Evolutionary conservation across 2,329 filamentous ascomycete species (phyloP), one percentile per base, ranked within the genome.

Genomic region (Coniochaeta sp.): DNA sequence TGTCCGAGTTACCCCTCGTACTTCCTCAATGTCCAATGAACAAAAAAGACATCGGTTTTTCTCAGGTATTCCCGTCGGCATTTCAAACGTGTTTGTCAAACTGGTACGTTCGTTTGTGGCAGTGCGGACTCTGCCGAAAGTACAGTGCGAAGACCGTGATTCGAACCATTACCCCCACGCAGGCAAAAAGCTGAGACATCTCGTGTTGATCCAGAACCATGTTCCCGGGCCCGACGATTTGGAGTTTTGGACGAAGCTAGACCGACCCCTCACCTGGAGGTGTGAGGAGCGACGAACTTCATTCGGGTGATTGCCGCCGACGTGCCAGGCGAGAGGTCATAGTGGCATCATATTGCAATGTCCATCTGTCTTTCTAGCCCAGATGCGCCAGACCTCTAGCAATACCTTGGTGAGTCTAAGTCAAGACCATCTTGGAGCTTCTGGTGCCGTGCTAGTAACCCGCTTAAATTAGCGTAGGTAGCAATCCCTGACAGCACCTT

Each of bases 171-270:
- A 55, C 22, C 54, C 32, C 54, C 54, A 52, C 47, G 10, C 22
- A 12, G 40, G 40, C 40, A 16, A 22, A 5, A 52, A 52, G 47
- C 47, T 30, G 24, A 52, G 47, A 28, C 47, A 47, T 17, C 17
- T 38, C 30, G 12, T 38, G 54, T 17, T 55, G 54, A 55, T 55
- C 54, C 54, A 55, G 54, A 55, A 34, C 54, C 54, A 55, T 55
- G 54, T 55, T 36, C 30, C 54, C 32, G 54, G 54, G 54, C 28
- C 54, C 30, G 17, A n/a, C 22, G 26, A 36, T 22, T 32, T n/a
- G 47, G 30, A 22, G 26, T 22, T 22, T 32, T n/a, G 47, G 30
- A 22, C 42, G 4, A n/a, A 28, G 26, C 47, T 30, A 28, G 47
- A 52, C 47, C 47, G 47, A 52, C 47, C 47, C 47, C 47, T 52